phyloP scores from a whole-genome alignment of 2,329 filamentous ascomycete species.

The Aquanectria penicillioides region DNA sequence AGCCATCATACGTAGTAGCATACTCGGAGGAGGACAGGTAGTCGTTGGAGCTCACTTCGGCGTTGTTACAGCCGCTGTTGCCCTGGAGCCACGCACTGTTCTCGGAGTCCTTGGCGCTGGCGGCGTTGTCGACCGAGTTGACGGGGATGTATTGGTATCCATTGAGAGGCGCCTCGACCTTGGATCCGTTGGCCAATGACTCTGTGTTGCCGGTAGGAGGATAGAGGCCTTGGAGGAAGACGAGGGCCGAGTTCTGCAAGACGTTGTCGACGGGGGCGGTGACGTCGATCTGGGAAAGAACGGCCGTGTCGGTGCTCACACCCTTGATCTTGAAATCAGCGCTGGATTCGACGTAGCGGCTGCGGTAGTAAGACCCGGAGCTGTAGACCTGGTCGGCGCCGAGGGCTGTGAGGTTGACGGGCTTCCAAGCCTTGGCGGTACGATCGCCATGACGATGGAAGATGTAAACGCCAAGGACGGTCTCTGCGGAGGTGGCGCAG shows the following conservation, averaged over 20 bases:
- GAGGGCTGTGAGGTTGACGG: slow-evolving; percentile 79
- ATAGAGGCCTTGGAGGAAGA: slow-evolving; percentile 88
- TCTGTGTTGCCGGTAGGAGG: slow-evolving; percentile 74
- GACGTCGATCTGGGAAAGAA: slow-evolving; percentile 75
- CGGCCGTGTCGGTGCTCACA: slow-evolving; percentile 73
- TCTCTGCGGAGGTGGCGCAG: slow-evolving; percentile 63
- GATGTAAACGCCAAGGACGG: slow-evolving; percentile 83
- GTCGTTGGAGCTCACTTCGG: slow-evolving; percentile 63
- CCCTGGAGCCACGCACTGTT: slow-evolving; percentile 69
- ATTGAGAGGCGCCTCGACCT: slow-evolving; percentile 73
- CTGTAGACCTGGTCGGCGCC: slow-evolving; percentile 80
- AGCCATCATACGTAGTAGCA: slow-evolving; percentile 54
- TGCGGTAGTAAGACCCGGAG: slow-evolving; percentile 79
- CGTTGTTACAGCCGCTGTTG: slow-evolving; percentile 64
- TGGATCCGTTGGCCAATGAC: slow-evolving; percentile 76
- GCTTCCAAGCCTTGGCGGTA: slow-evolving; percentile 78
- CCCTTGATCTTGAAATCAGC: slow-evolving; percentile 70
- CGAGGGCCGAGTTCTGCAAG: slow-evolving; percentile 80
- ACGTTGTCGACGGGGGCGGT: slow-evolving; percentile 80
- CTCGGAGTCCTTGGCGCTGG: slow-evolving; percentile 65
- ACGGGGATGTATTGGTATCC: slow-evolving; percentile 90
- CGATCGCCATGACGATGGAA: slow-evolving; percentile 93
- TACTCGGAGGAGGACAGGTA: slow-evolving; percentile 63
- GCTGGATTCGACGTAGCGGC: slow-evolving; percentile 74
- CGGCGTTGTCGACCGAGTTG: slow-evolving; percentile 64